Evolutionary conservation across 2,329 filamentous ascomycete genomes (phyloP), one percentile per base, ranked within the genome.

Genomic region (Pestalotiopsis sp.): DNA sequence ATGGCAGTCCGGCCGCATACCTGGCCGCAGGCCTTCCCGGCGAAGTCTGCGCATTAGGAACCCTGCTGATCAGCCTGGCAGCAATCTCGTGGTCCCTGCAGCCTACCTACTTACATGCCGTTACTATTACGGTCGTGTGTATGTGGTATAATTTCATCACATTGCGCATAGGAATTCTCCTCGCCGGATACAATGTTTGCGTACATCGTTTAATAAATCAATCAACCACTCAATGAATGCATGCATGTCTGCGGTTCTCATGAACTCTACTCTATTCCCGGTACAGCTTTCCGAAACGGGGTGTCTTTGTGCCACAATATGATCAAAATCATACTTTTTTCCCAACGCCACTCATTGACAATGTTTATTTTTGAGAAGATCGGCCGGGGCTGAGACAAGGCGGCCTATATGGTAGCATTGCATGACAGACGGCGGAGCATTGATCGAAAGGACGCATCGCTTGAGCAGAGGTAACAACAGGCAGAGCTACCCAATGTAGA

Each of bases 41-140:
- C 31, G 59, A 36, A 62, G 59, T 36, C 27, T 62, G 14, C 14
- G 57, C 57, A 27, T 59, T 59, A 14, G 23, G 14, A 36, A 25
- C 59, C 59, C 14, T 31, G 61, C 25, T 56, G 39, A 56, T 64
- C 65, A 57, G 17, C 6, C 20, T 13, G 14, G 66, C 36, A 73
- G 72, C 72, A 73, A 75, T 72, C 68, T 69, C 72, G 68, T 72
- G 73, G 70, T 71, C 71, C 72, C 72, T 72, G 73, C 69, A 72
- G 69, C 65, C 68, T 70, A 64, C 70, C 70, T 71, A 75, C 71
- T 71, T 74, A 74, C 73, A 75, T 73, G 60, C 66, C 68, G 20
- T 7, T 73, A 69, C 69, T 75, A 76, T 74, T 74, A 70, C 13
- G 20, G 13, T 31, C 11, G 31, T 17, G 27, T 31, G 58, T 17